Base-by-base conservation (phyloP, 192 early-diverging fungal species). In the Diversispora epigaea region DNA sequence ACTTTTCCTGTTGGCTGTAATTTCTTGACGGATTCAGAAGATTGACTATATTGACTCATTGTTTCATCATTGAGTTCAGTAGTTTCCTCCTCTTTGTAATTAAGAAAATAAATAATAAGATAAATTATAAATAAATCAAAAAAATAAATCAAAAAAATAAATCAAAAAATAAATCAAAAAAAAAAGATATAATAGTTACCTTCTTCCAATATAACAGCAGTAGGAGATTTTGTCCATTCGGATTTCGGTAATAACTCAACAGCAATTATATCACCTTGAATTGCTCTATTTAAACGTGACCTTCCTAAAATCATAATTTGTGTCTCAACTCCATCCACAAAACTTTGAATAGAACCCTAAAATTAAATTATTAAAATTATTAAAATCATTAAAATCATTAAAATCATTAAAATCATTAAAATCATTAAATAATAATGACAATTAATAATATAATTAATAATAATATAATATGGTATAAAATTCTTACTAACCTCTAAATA, bases 191-290 rank as follows among this genome's bases (percentile, higher is more conserved):
- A 81, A 25, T 92, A 87, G 44, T 89, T 85, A 58, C 90, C 92
- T 57, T 91, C 87, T 49, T 96, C 93, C 5, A 93, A 78, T 10
- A 93, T 83, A 17, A 92, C 92, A 0, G 85, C 86, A 5, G 92
- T 92, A 19, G 89, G 87, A 0, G 86, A 82, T 12, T 84, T 84
- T 58, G 88, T 87, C 98, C 98, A 99, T 79, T 95, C 89, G 44
- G 86, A 84, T 54, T 87, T 86, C 14, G 98, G 95, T 47, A 97
- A 76, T 3, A 99, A 67, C 69, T 96, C 86, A 9, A 99, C 89
- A 11, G 92, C 98, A 17, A 99, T 88, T 17, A 89, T 82, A 79
- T 99, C 98, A 15, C 96, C 96, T 79, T 97, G 93, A 10, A 96
- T 86, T 43, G 89, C 94, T 47, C 98, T 90, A 77, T 98, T 99